A percentile compares a stretch with the other conserved stretches of the same genome.
These are phyloP conservation scores for Rhodotorula babjevae DNA, from an alignment of 768 basidiomycete species.

Conservation along the genomic window DNA sequence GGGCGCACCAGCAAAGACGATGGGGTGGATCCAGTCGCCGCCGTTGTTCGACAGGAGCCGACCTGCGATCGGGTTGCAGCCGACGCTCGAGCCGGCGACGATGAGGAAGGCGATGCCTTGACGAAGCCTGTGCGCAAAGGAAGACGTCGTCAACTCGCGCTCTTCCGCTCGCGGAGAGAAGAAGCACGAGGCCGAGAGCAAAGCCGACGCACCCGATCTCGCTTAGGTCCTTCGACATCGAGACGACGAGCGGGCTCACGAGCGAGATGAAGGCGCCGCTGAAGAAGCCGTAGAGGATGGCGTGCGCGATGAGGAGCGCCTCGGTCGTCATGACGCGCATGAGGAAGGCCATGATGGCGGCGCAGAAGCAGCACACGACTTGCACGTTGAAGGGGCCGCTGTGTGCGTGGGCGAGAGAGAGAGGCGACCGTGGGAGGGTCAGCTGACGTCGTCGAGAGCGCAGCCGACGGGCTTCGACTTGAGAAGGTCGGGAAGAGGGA, in stretches of 20 bases:
- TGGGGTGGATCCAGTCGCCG: conserved; percentile 18
- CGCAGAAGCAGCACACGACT: conserved; percentile 31
- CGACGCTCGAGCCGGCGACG: conserved; percentile 18
- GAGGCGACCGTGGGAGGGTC: no score
- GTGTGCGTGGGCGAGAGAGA: neutral
- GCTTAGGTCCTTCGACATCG: conserved; percentile 1
- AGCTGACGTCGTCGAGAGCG: no score
- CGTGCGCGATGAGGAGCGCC: neutral
- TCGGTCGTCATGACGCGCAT: conserved; percentile 16
- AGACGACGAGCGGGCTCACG: conserved; percentile 28
- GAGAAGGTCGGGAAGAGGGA: no score
- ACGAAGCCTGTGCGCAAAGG: neutral
- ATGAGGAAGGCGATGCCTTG: conserved; percentile 31
- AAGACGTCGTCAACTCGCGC: no score
- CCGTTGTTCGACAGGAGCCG: neutral
- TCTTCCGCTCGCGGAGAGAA: neutral
- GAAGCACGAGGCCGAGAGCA: no score
- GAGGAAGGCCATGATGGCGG: conserved; percentile 40
- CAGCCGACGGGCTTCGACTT: no score
- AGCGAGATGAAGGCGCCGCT: conserved; percentile 44
- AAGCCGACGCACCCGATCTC: conserved; percentile 23
- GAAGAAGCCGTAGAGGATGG: conserved; percentile 42
- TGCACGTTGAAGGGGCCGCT: conserved; percentile 4
- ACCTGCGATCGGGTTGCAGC: conserved; percentile 27
- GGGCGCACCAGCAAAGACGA: conserved; percentile 17